phyloP scores from a whole-genome alignment of 2,329 filamentous ascomycete genomes.

The Fonsecaea multimorphosa region DNA sequence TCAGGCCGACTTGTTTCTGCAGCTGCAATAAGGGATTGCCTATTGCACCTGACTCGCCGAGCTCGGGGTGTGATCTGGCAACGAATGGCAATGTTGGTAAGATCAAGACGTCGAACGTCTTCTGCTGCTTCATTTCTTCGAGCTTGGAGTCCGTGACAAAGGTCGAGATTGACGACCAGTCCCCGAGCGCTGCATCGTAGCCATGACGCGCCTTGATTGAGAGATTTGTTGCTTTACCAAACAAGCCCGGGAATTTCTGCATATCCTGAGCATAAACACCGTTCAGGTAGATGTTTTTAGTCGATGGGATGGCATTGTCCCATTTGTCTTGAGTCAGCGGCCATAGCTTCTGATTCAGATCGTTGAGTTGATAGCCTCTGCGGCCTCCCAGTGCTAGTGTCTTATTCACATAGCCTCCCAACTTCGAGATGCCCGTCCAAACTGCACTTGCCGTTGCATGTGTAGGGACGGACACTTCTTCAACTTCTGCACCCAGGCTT shows the following conservation, averaged over 20 bases:
- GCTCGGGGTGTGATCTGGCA: background rate
- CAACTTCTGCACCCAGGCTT: conserved; percentile 57
- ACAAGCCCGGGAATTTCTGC: conserved; percentile 46
- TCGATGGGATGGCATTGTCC: conserved; percentile 59
- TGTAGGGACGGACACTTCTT: conserved; percentile 58
- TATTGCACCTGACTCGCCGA: background rate
- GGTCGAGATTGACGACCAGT: background rate
- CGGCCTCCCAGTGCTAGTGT: conserved; percentile 8
- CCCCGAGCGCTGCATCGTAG: conserved; percentile 45
- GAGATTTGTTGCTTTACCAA: conserved; percentile 51
- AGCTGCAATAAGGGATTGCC: background rate
- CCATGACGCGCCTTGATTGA: conserved; percentile 47
- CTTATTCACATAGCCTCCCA: conserved; percentile 15
- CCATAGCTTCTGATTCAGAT: conserved; percentile 11
- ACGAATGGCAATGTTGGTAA: conserved; percentile 3
- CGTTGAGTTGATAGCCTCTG: conserved; percentile 13
- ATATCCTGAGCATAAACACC: conserved; percentile 50
- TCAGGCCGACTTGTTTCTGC: background rate
- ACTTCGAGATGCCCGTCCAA: conserved; percentile 11
- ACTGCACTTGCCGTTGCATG: conserved; percentile 26
- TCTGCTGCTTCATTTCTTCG: conserved; percentile 2
- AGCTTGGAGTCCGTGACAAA: background rate
- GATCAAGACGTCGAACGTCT: conserved; percentile 6
- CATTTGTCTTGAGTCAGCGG: conserved; percentile 53
- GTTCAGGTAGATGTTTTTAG: conserved; percentile 52